These are phyloP conservation scores for Saturnispora galanensis DNA, from an alignment of 805 yeast genomes.

Conservation along the genomic window DNA sequence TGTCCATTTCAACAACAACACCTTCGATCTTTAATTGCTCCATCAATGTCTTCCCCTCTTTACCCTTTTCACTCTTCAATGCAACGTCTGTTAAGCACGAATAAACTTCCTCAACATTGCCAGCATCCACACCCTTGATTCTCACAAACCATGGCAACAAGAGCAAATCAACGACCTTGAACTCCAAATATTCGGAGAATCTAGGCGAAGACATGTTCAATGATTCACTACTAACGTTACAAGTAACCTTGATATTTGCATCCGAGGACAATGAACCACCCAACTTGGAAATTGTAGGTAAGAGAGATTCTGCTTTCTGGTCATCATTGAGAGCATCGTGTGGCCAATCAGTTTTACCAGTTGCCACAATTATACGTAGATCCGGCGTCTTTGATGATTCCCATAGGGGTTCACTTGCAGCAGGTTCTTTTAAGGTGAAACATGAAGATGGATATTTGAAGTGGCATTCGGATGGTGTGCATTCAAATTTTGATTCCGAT, in stretches of 20 bases:
- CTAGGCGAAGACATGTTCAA: conserved; percentile 13
- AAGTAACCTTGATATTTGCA: conserved; percentile 6
- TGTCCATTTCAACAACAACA: conserved; percentile 30
- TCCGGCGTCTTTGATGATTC: conserved; percentile 62
- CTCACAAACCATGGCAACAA: conserved; percentile 69
- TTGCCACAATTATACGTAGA: conserved; percentile 69
- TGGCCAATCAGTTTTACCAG: conserved; percentile 79
- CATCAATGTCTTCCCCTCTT: conserved; percentile 8
- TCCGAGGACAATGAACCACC: conserved; percentile 8
- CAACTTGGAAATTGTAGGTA: conserved; percentile 17
- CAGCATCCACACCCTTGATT: conserved; percentile 41
- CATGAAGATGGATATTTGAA: conserved; percentile 18
- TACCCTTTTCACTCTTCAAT: conserved; percentile 16
- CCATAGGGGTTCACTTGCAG: conserved; percentile 38
- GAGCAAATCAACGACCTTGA: conserved; percentile 47
- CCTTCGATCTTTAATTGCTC: conserved; percentile 19
- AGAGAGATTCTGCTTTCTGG: conserved; percentile 21
- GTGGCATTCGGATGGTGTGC: conserved; percentile 41
- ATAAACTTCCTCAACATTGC: conserved; percentile 36
- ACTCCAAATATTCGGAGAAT: conserved; percentile 28
- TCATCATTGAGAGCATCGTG: conserved; percentile 49
- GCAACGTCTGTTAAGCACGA: conserved; percentile 34
- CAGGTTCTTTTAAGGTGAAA: conserved; percentile 30
- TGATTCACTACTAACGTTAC: conserved; percentile 17
- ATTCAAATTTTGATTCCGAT: conserved; percentile 41